A percentile compares a stretch with the other conserved stretches of the same genome.
Evolutionary conservation across 495 filamentous ascomycete species (phyloP).

Genomic region (Podospora pseudoanserina): DNA sequence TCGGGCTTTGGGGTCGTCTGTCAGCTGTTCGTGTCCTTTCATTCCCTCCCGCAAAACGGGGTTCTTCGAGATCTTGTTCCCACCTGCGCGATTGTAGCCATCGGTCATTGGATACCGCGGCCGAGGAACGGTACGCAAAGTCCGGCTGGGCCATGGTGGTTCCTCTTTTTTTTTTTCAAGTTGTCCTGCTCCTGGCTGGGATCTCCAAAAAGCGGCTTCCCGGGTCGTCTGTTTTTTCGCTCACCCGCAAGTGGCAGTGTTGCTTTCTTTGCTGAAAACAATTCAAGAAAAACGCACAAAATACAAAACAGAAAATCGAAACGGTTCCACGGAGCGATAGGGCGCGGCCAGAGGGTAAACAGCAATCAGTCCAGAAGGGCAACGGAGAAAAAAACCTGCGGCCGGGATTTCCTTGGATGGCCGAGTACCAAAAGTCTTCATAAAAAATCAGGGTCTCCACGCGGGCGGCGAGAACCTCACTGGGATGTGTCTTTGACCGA

Average conservation of each 20-base stretch:
- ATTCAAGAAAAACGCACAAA: slow-evolving; percentile 21
- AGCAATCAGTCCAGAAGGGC: slow-evolving; percentile 21
- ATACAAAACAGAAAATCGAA: slow-evolving; percentile 21
- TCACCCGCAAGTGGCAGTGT: slow-evolving; percentile 12
- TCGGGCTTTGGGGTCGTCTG: slow-evolving; percentile 41
- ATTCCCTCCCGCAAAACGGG: slow-evolving; percentile 17
- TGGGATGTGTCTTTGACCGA: slow-evolving; percentile 27
- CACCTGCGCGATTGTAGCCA: slow-evolving; percentile 49
- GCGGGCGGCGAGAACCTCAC: slow-evolving; percentile 33
- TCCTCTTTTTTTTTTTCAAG: slow-evolving; percentile 7
- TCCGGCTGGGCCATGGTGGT: slow-evolving; percentile 41
- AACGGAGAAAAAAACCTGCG: slow-evolving; percentile 28
- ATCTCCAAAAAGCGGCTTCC: slow-evolving; percentile 14
- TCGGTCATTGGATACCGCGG: slow-evolving; percentile 41
- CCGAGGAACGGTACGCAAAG: slow-evolving; percentile 38
- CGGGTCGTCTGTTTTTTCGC: slow-evolving; percentile 1
- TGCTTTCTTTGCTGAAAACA: slow-evolving; percentile 11
- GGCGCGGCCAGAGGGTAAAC: slow-evolving; percentile 16
- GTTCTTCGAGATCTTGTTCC: slow-evolving; percentile 34
- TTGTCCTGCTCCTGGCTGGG: slow-evolving; percentile 18
- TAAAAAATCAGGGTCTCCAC: slow-evolving; percentile 30
- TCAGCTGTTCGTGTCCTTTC: slow-evolving; percentile 22
- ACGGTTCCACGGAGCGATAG: slow-evolving; percentile 8
- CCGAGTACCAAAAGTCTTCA: slow-evolving; percentile 27
- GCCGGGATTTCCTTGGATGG: slow-evolving; percentile 33